These are phyloP conservation scores for Avicennia marina DNA, from an alignment of 257 asterid genomes.

Conservation along the genomic window DNA sequence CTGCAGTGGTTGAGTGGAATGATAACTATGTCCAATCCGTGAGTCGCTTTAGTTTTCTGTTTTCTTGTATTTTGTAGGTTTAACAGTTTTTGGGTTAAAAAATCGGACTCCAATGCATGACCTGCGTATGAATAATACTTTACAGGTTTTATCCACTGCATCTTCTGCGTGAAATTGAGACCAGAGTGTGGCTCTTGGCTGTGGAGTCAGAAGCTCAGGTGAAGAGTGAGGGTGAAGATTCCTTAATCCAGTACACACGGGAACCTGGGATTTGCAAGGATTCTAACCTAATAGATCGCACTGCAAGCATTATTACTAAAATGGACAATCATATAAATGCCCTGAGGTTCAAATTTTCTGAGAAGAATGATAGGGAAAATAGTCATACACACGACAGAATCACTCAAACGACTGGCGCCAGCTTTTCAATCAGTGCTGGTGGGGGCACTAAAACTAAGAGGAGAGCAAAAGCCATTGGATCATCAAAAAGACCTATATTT, in stretches of 20 bases:
- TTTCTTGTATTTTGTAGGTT: neutral
- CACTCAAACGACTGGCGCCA: constrained; percentile 45
- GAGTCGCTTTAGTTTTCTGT: constrained; percentile 19
- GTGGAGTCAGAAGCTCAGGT: constrained; percentile 91
- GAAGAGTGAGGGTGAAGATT: constrained; percentile 69
- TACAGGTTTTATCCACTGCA: constrained; percentile 81
- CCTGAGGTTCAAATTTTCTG: constrained; percentile 41
- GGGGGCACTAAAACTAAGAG: constrained; percentile 62
- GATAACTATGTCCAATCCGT: constrained; percentile 80
- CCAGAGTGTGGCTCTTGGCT: constrained; percentile 97
- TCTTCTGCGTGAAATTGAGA: constrained; percentile 93
- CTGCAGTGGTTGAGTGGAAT: constrained; percentile 96
- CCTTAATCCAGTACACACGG: constrained; percentile 35
- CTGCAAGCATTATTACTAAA: constrained; percentile 63
- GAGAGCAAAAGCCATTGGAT: constrained; percentile 70
- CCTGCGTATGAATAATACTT: too few species aligned
- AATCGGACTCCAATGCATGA: too few species aligned
- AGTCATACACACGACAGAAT: constrained; percentile 51
- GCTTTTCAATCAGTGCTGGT: constrained; percentile 33
- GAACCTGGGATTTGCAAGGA: constrained; percentile 68
- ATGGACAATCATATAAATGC: constrained; percentile 74
- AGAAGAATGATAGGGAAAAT: constrained; percentile 70
- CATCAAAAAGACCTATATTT: constrained; percentile 59
- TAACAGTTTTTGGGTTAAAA: too few species aligned
- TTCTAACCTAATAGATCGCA: constrained; percentile 70